Percentiles rank a stretch among this genome's conserved stretches.
These are phyloP conservation scores for Zhuliangozyma parablackwelliae DNA, from an alignment of 1,139 yeast genomes.

Conservation along the genomic window DNA sequence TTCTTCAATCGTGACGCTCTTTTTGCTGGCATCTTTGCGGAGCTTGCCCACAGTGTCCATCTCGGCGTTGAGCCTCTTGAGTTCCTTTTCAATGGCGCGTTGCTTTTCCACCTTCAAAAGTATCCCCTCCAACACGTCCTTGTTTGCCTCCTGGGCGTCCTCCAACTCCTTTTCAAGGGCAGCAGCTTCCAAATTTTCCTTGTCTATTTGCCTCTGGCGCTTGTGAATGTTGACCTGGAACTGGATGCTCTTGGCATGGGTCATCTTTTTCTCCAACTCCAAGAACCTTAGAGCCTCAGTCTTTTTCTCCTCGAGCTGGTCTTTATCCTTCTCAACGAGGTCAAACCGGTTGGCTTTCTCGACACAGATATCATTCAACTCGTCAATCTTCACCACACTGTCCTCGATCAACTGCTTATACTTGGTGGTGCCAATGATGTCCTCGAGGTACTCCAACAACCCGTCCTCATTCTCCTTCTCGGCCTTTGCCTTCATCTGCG, in stretches of 20 bases:
- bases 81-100: slow-evolving; percentile 25
- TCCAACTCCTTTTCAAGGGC: slow-evolving; percentile 41
- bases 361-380: slow-evolving; percentile 69
- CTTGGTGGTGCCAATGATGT: slow-evolving; percentile 89
- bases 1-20: slow-evolving; percentile 69
- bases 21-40: slow-evolving; percentile 36
- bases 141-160: slow-evolving; percentile 45
- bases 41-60: slow-evolving; percentile 16
- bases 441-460: slow-evolving; percentile 86
- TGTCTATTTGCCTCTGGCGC: slow-evolving; percentile 35
- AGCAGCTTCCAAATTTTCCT: slow-evolving; percentile 28
- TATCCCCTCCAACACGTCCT: slow-evolving; percentile 39
- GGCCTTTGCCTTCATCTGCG: slow-evolving; percentile 97
- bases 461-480: slow-evolving; percentile 94
- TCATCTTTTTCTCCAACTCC: slow-evolving; percentile 58
- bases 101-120: slow-evolving; percentile 18
- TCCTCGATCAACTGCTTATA: slow-evolving; percentile 77
- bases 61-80: slow-evolving; percentile 27
- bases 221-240: slow-evolving; percentile 51
- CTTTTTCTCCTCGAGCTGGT: slow-evolving; percentile 63
- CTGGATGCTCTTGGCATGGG: slow-evolving; percentile 50
- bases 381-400: slow-evolving; percentile 55
- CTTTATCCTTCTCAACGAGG: slow-evolving; percentile 74
- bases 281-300: slow-evolving; percentile 66
- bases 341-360: slow-evolving; percentile 80